Percentiles rank a stretch among this genome's conserved stretches.
Conservation (phyloP, 768 basidiomycete species). For the Suillus bovinus region DNA sequence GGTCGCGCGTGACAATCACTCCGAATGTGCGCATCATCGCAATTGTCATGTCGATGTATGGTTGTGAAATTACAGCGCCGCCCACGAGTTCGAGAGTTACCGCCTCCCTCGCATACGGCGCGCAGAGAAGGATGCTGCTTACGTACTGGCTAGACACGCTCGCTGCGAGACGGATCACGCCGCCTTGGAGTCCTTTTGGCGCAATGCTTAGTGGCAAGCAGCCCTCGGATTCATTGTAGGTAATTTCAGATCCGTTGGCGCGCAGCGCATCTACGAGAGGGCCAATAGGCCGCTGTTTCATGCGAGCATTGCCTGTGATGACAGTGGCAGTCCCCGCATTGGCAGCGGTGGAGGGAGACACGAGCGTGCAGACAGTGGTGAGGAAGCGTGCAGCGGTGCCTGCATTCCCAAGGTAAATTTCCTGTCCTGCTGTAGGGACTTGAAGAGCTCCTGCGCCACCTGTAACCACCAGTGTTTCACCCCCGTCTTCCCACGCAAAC, state of each 20-base stretch:
- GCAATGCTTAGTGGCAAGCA: slow-evolving; percentile 88
- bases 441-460: slow-evolving; percentile 83
- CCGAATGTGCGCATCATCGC: slow-evolving; percentile 97
- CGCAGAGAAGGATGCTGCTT: slow-evolving; percentile 93
- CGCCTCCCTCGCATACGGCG: slow-evolving; percentile 86
- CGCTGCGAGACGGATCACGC: slow-evolving; percentile 83
- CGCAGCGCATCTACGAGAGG: slow-evolving; percentile 89
- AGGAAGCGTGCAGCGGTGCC: slow-evolving; percentile 98
- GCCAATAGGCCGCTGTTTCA: slow-evolving; percentile 98
- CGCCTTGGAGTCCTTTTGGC: slow-evolving; percentile 81
- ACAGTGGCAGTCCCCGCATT: slow-evolving; percentile 54
- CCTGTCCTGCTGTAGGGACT: slow-evolving; percentile 77
- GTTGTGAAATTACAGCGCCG: slow-evolving; percentile 96
- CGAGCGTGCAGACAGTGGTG: slow-evolving; percentile 93
- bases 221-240: slow-evolving; percentile 76
- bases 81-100: slow-evolving; percentile 89
- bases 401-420: slow-evolving; percentile 95
- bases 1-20: slow-evolving; percentile 69
- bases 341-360: slow-evolving; percentile 46
- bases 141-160: slow-evolving; percentile 98
- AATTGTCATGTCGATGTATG: slow-evolving; percentile 99
- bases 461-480: slow-evolving; percentile 90
- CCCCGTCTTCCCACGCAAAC: slow-evolving; percentile 95
- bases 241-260: slow-evolving; percentile 76
- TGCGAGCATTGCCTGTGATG: slow-evolving; percentile 96